Evolutionary conservation across 306 rosid genomes (phyloP).

Genomic region (Corylus avellana): DNA sequence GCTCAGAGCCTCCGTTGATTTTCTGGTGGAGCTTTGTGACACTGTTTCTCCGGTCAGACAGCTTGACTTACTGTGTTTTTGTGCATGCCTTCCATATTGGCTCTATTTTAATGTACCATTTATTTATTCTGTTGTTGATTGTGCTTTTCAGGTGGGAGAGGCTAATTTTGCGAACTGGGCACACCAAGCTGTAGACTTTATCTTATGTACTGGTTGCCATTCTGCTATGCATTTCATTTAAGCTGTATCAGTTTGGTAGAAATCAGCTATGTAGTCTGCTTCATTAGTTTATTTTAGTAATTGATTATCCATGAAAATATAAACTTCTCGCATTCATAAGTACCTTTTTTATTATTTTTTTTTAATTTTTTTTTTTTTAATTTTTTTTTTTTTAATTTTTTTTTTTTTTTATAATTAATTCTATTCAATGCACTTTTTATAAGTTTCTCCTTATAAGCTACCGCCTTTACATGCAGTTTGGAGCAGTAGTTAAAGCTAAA

Average conservation of each 20-base stretch:
- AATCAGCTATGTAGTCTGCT: background rate
- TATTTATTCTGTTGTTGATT: background rate
- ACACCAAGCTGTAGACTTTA: slow-evolving; percentile 89
- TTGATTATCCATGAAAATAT: background rate
- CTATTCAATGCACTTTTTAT: no score
- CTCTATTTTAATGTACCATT: slow-evolving; percentile 1
- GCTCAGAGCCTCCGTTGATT: slow-evolving; percentile 77
- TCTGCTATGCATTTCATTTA: background rate
- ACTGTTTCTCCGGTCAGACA: slow-evolving; percentile 58
- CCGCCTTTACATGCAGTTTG: background rate
- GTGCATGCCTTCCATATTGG: background rate
- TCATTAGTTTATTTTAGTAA: background rate
- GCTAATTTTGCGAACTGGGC: slow-evolving; percentile 69
- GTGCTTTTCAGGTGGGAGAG: slow-evolving; percentile 56
- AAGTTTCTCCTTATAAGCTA: no score
- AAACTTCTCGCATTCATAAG: slow-evolving; percentile 2
- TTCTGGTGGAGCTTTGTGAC: slow-evolving; percentile 83
- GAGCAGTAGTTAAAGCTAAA: background rate
- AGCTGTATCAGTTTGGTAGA: background rate
- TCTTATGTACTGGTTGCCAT: slow-evolving; percentile 52
- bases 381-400: no score
- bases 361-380: no score
- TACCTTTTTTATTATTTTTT: background rate
- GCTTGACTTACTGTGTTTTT: slow-evolving; percentile 5
- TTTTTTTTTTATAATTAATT: no score